Conservation (phyloP, 768 basidiomycete genomes). For the Boletus speciosus region DNA sequence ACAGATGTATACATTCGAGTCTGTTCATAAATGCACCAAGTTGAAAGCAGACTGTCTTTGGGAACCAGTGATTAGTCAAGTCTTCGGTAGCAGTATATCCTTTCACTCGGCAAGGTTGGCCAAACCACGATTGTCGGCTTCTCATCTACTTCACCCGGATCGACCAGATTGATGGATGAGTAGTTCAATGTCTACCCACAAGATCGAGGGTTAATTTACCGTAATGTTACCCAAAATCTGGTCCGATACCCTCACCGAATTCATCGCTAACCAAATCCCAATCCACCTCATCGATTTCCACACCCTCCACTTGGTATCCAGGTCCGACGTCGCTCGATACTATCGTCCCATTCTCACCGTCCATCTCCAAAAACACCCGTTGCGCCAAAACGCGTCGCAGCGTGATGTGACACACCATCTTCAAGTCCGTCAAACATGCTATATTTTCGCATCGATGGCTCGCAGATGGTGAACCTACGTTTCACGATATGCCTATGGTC, state of each 20-base stretch:
- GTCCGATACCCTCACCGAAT: slow-evolving; percentile 3
- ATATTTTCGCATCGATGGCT: slow-evolving; percentile 18
- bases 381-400: background rate
- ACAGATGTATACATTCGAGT: background rate
- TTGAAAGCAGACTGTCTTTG: background rate
- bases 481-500: slow-evolving; percentile 5
- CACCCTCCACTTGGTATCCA: slow-evolving; percentile 5
- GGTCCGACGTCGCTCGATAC: background rate
- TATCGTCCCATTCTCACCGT: slow-evolving; percentile 3
- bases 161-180: background rate
- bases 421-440: slow-evolving; percentile 8
- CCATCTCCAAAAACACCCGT: slow-evolving; percentile 6
- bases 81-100: background rate
- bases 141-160: background rate
- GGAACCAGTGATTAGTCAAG: background rate
- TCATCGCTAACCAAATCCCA: slow-evolving; percentile 11
- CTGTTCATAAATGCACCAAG: background rate
- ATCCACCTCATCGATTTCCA: slow-evolving; percentile 10
- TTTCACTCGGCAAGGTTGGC: background rate
- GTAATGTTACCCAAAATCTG: background rate
- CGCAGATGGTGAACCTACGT: slow-evolving; percentile 10
- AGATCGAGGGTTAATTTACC: background rate
- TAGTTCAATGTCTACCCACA: background rate
- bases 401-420: background rate
- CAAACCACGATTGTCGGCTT: background rate